These are phyloP conservation scores for Solanum rostratum DNA, from an alignment of 257 asterid species.

Conservation along the genomic window DNA sequence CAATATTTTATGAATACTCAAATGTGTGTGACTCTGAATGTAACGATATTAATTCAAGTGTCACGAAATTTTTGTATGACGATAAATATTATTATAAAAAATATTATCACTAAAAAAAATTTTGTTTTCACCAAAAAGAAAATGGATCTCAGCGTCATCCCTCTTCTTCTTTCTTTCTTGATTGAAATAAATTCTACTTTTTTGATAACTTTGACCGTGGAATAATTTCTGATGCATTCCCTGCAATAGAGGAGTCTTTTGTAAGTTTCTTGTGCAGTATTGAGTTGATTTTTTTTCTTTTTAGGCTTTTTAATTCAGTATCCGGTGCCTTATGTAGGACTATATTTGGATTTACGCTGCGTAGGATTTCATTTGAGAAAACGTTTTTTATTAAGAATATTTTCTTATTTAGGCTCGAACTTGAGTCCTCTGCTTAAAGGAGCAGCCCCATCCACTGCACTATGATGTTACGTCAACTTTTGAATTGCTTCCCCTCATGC, in stretches of 20 bases:
- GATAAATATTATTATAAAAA: too few species aligned
- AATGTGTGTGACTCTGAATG: too few species aligned
- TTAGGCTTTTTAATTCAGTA: too few species aligned
- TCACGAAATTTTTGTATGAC: too few species aligned
- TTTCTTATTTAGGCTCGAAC: too few species aligned
- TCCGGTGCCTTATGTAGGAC: rapidly evolving
- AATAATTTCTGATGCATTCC: neutral
- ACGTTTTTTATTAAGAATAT: too few species aligned
- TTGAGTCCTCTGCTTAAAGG: too few species aligned
- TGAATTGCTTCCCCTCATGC: neutral
- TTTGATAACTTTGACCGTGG: neutral
- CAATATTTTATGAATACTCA: too few species aligned
- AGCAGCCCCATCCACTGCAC: too few species aligned
- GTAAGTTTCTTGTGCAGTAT: neutral
- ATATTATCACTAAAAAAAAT: too few species aligned
- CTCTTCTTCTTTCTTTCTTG: neutral
- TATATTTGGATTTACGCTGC: neutral
- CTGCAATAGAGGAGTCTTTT: neutral
- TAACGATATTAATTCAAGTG: too few species aligned
- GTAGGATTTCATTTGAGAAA: too few species aligned
- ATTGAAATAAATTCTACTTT: neutral
- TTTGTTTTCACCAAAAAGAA: neutral
- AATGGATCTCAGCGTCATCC: neutral
- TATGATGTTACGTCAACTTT: neutral
- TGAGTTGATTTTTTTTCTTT: neutral